Evolutionary conservation across 2,329 filamentous ascomycete species (phyloP).

Genomic region (Nemania sp.): DNA sequence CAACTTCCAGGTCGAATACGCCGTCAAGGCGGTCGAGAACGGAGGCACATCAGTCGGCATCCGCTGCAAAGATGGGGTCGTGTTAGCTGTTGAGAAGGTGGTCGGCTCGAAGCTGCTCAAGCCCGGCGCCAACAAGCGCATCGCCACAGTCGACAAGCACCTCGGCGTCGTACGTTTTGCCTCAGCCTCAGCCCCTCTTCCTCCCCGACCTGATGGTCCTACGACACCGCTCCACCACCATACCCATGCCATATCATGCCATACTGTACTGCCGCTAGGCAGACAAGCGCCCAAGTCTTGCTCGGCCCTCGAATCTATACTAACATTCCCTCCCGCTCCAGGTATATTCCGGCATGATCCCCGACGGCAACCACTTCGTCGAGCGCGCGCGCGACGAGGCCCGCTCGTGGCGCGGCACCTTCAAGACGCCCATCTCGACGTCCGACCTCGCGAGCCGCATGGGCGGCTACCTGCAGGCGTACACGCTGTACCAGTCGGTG

Average conservation of each 20-base stretch:
- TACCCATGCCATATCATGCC: no score
- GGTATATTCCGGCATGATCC: slow-evolving; percentile 93
- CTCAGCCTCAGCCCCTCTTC: background rate
- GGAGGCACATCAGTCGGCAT: slow-evolving; percentile 96
- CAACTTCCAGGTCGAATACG: slow-evolving; percentile 99
- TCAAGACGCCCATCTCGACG: slow-evolving; percentile 92
- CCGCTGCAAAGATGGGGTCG: slow-evolving; percentile 94
- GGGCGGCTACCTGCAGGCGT: slow-evolving; percentile 94
- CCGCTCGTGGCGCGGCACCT: slow-evolving; percentile 84
- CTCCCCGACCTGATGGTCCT: background rate
- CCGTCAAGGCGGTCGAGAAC: slow-evolving; percentile 97
- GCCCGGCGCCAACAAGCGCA: slow-evolving; percentile 93
- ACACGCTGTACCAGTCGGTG: slow-evolving; percentile 96
- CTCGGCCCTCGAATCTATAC: no score
- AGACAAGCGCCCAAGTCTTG: no score
- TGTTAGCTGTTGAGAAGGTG: slow-evolving; percentile 95
- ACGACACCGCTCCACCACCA: background rate
- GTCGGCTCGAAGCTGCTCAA: slow-evolving; percentile 94
- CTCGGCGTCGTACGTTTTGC: slow-evolving; percentile 76
- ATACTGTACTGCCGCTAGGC: no score
- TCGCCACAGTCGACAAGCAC: slow-evolving; percentile 91
- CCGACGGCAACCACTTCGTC: slow-evolving; percentile 93
- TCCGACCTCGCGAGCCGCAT: slow-evolving; percentile 88
- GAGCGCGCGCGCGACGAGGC: slow-evolving; percentile 94
- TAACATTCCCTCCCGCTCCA: slow-evolving; percentile 41